These are phyloP conservation scores for Dorcoceras hygrometricum DNA, from an alignment of 257 asterid species.

Conservation along the genomic window DNA sequence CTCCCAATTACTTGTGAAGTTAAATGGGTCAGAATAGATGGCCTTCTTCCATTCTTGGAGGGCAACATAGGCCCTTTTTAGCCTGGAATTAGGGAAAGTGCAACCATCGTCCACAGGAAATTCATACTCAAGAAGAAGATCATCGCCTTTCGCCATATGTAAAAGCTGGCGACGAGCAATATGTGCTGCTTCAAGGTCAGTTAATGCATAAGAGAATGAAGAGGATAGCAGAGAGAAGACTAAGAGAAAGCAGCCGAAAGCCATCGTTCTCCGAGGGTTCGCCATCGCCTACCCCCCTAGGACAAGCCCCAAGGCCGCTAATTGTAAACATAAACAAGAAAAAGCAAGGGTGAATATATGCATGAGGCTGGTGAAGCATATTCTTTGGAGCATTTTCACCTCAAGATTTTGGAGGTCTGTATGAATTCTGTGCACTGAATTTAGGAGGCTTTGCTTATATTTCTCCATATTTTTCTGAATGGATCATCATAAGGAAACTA, in stretches of 20 bases:
- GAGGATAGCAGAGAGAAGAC: conserved; percentile 26
- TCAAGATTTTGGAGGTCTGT: conserved; percentile 26
- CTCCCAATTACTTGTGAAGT: conserved; percentile 64
- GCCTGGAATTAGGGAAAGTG: conserved; percentile 40
- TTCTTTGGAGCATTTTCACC: conserved; percentile 34
- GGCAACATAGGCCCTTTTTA: conserved; percentile 54
- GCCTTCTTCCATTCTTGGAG: conserved; percentile 76
- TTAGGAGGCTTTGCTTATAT: conserved; percentile 20
- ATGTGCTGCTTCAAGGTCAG: conserved; percentile 30
- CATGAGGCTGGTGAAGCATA: conserved; percentile 27
- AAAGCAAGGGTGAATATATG: conserved; percentile 31
- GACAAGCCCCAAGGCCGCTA: conserved; percentile 71
- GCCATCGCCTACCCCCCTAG: conserved; percentile 47
- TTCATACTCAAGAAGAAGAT: conserved; percentile 19
- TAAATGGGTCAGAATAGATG: conserved; percentile 73
- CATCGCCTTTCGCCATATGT: conserved; percentile 8
- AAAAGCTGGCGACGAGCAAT: conserved; percentile 35
- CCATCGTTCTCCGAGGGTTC: conserved; percentile 42
- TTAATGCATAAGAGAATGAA: conserved; percentile 26
- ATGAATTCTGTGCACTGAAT: conserved; percentile 19
- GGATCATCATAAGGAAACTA: conserved; percentile 22
- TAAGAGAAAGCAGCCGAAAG: conserved; percentile 48
- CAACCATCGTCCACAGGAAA: not conserved
- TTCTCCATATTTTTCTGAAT: conserved; percentile 10
- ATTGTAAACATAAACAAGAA: conserved; percentile 11